Evolutionary conservation across 73 alveolate genomes (phyloP), one percentile per base, ranked within the genome.

Genomic region (Paramecium primaurelia): DNA sequence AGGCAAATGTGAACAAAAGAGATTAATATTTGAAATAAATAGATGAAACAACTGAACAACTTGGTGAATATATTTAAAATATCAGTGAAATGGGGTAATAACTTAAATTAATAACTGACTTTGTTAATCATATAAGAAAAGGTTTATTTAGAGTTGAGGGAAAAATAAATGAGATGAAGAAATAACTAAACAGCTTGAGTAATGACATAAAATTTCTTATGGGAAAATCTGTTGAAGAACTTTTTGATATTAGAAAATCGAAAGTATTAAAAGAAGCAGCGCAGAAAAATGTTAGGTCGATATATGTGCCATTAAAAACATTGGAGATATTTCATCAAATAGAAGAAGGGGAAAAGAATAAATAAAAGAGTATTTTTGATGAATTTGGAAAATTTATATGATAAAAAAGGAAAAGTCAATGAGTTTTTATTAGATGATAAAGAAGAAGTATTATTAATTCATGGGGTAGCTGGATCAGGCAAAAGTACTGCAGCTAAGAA

Each of bases 401-500:
- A 26, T 28, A 68, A 10, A 8, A 8, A 2, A 10, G 14, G 60
- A 8, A 44, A 68, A 28, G 40, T 68, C 14, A 68, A 68, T 68
- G 49, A 68, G 3, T 68, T 68, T 68, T 34, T 68, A 26, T 32
- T 4, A 26, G 25, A 22, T 22, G 25, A 30, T n/a, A n/a, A 14
- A 68, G 16, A 34, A 4, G 16, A 8, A 6, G 25, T 68, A 1
- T 32, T 75, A 20, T 37, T 75, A 40, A 75, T 75, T 2, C 88
- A 75, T 75, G 88, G 69, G 6, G 0, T 12, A 18, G 88, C 88
- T 14, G 88, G 88, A 34, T 75, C 68, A 2, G 88, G 88, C 10
- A 75, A 75, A 36, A 75, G 88, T 75, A 22, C 25, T 22, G 25
- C 25, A 22, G 25, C 25, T 22, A 22, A 22, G 25, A 22, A 22